Evolutionary conservation across 768 basidiomycete genomes (phyloP).

Genomic region (Sutorius australiensis): DNA sequence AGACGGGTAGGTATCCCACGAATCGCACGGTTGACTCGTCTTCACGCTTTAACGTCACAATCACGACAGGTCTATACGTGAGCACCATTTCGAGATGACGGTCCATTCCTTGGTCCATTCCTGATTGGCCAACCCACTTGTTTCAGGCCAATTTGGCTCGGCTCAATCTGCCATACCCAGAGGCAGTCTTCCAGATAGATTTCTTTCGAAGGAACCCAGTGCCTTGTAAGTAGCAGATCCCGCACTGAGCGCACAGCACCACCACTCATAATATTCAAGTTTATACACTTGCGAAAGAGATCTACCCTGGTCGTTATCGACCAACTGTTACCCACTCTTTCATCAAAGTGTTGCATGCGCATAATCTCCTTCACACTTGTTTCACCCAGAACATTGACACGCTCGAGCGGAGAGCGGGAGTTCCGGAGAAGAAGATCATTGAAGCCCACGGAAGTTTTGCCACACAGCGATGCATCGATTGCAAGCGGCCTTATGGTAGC

Average conservation of each 20-base stretch:
- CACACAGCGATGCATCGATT: slow-evolving; percentile 76
- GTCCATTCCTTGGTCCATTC: background rate
- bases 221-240: slow-evolving; percentile 53
- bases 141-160: slow-evolving; percentile 70
- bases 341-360: slow-evolving; percentile 72
- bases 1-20: slow-evolving; percentile 56
- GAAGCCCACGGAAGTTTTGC: slow-evolving; percentile 99
- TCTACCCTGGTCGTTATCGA: slow-evolving; percentile 86
- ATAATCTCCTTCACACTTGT: slow-evolving; percentile 66
- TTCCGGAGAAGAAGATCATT: slow-evolving; percentile 69
- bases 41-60: background rate
- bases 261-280: slow-evolving; percentile 40
- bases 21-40: background rate
- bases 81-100: slow-evolving; percentile 2
- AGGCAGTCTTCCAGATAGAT: slow-evolving; percentile 91
- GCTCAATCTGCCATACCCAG: slow-evolving; percentile 83
- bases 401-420: slow-evolving; percentile 78
- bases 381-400: slow-evolving; percentile 95
- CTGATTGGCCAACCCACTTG: background rate
- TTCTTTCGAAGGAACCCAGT: slow-evolving; percentile 80
- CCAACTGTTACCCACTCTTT: slow-evolving; percentile 92
- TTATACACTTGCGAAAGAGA: slow-evolving; percentile 88
- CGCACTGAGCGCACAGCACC: background rate
- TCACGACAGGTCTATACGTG: slow-evolving; percentile 26
- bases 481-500: slow-evolving; percentile 54